Evolutionary conservation across 2,329 filamentous ascomycete species (phyloP), one percentile per base, ranked within the genome.

Genomic region (Fusarium sp.): DNA sequence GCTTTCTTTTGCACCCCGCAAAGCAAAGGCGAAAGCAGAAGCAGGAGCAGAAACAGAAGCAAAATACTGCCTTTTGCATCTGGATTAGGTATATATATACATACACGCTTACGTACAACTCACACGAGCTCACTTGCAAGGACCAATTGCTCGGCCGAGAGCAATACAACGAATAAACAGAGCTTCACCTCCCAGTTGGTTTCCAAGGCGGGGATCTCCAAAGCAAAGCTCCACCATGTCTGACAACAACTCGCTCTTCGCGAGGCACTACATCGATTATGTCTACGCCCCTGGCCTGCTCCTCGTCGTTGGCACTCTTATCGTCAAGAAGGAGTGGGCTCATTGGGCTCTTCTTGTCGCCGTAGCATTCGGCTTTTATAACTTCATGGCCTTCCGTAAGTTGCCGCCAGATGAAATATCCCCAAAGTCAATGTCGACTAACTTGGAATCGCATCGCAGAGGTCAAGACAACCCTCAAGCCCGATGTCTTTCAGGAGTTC

Each of bases 401-500:
- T 88, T 60, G 31, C 35, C 31, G 45, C 58, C 56, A 54, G 33
- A 45, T 41, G 27, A 29, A 37, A 49, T 25, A 23, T 27, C 48
- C 35, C 44, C 33, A 10, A 33, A 48, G 35, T 25, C 41, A 42
- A 38, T 38, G 51, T 48, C 45, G 58, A 23, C 69, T 75, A 73
- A 74, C 54, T 60, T 35, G 48, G 37, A 58, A 45, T 45, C 63
- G 33, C 81, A 94, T 46, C 63, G 33, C 81, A 94, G 94, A 91
- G 80, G 87, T 91, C 71, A 90, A 92, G 82, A 94, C 93, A 83
- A 91, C 96, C 73, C 89, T 99, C 77, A 95, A 95, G 85, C 94
- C 95, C 37, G 90, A 91, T 76, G 87, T 88, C 56, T 98, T 97
- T 89, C 94, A 98, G 82, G 90, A 97, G 65, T 98, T 98, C 80